phyloP scores from a whole-genome alignment of 129 eudicot genomes.

The Dittrichia graveolens region DNA sequence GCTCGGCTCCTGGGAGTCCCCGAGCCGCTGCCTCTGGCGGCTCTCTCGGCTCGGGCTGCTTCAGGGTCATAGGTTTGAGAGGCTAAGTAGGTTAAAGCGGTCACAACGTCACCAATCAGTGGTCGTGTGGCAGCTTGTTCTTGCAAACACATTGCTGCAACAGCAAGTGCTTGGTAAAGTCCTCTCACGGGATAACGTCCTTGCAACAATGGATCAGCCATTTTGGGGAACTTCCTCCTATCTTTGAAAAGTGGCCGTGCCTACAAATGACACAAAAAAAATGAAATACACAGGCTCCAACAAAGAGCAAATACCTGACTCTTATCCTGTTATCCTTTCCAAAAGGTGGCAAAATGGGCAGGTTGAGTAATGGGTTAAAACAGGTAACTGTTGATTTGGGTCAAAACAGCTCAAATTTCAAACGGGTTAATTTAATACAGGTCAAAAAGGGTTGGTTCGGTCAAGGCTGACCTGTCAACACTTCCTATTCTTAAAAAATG shows the following conservation, averaged over 20 bases:
- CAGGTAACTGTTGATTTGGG: not conserved
- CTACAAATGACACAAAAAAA: slow-evolving; percentile 35
- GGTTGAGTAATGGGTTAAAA: not conserved
- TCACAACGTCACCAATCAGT: slow-evolving; percentile 85
- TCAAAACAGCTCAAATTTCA: not conserved
- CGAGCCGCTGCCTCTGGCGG: slow-evolving; percentile 56
- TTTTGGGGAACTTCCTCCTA: slow-evolving; percentile 86
- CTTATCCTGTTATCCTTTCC: not conserved
- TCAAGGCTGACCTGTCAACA: not conserved
- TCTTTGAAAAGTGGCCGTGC: slow-evolving; percentile 94
- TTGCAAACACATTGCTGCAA: slow-evolving; percentile 98
- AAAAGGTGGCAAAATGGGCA: not conserved
- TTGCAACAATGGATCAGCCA: slow-evolving; percentile 87
- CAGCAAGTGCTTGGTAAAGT: slow-evolving; percentile 97
- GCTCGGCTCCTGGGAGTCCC: slow-evolving; percentile 68
- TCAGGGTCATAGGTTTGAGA: slow-evolving; percentile 86
- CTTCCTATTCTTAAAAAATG: not conserved
- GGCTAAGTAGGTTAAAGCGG: slow-evolving; percentile 85
- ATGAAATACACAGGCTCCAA: not conserved
- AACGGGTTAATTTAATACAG: not conserved
- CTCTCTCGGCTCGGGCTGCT: slow-evolving; percentile 52
- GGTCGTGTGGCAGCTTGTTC: slow-evolving; percentile 97
- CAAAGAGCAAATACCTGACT: not conserved
- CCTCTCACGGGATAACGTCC: slow-evolving; percentile 89
- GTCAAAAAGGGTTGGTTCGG: not conserved